Evolutionary conservation across 2,329 filamentous ascomycete genomes (phyloP), one percentile per base, ranked within the genome.

Genomic region (Fusarium sororula): DNA sequence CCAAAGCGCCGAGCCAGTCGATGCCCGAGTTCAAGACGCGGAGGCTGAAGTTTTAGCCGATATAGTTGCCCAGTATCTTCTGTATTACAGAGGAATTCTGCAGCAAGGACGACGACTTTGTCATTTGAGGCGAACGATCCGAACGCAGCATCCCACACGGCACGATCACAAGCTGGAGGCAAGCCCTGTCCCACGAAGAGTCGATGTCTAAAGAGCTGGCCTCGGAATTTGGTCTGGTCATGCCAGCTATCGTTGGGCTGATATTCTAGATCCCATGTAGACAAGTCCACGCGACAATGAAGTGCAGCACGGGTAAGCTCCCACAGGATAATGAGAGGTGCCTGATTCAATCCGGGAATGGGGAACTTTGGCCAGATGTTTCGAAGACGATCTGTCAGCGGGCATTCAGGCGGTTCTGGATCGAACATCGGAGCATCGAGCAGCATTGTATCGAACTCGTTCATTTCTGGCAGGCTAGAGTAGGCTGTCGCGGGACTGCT

Each of bases 1-100:
- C 90, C 89, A 71, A 90, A 90, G 9, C 85, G 86, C 18, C 90
- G 85, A 26, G 82, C 81, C 1, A 91, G 78, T 4, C 90, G 86
- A 77, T 90, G 85, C 0, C 86, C 82, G 6, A 83, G 76, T 32
- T 89, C 87, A 4, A 90, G 76, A 15, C 80, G 82, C 4, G 90
- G 75, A 0, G 88, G 85, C 5, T 84, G 81, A 15, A 91, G 82
- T 10, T 82, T 82, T 9, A 91, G 74, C 1, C 75, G 68, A 66
- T 89, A 88, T 0, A 87, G 58, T 0, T 86, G 83, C 0, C 84
- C 85, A 1, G 72, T 78, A 7, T 77, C 74, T 3, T 80, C 74
- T 1, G 76, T 58, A 42, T 81, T 84, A 39, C 82, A 84, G 0
- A 80, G 78, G 15, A 91, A 75, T 1, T 82, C 78, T 0, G 84